These are phyloP conservation scores for Aspergillus neoniger DNA, from an alignment of 2,329 filamentous ascomycete species.

Conservation along the genomic window DNA sequence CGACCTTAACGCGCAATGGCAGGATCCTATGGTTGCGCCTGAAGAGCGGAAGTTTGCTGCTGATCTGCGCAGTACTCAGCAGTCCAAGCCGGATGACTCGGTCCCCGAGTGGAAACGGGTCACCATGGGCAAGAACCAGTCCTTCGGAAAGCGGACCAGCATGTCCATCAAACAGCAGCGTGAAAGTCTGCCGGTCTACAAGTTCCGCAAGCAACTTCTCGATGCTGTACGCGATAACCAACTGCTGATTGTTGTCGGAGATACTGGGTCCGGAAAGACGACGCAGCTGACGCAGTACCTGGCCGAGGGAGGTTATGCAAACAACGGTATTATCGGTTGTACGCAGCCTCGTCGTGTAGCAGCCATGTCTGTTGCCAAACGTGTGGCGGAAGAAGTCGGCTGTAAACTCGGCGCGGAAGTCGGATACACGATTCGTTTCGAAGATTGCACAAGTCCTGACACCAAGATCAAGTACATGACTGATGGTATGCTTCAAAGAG, in stretches of 20 bases:
- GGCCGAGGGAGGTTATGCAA: constrained; percentile 86
- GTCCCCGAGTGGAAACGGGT: constrained; percentile 92
- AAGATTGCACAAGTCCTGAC: constrained; percentile 82
- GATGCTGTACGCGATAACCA: constrained; percentile 86
- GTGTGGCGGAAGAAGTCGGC: constrained; percentile 93
- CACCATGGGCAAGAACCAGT: constrained; percentile 75
- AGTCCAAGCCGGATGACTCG: constrained; percentile 61
- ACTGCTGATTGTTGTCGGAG: constrained; percentile 91
- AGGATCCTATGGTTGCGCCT: constrained; percentile 89
- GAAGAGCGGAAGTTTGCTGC: constrained; percentile 86
- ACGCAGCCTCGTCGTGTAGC: constrained; percentile 96
- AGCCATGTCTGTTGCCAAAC: constrained; percentile 95
- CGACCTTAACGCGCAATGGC: constrained; percentile 88
- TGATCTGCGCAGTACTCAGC: constrained; percentile 71
- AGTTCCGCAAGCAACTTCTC: constrained; percentile 83
- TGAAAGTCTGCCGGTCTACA: constrained; percentile 83
- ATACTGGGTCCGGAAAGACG: constrained; percentile 96
- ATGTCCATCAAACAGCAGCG: constrained; percentile 95
- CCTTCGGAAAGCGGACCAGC: constrained; percentile 80
- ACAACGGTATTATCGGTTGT: constrained; percentile 87
- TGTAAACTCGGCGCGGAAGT: constrained; percentile 89
- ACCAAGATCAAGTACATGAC: constrained; percentile 99
- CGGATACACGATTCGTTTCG: constrained; percentile 96
- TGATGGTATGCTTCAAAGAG: constrained; percentile 94
- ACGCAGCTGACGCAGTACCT: constrained; percentile 95